Evolutionary conservation across 2,329 filamentous ascomycete species (phyloP), one percentile per base, ranked within the genome.

Genomic region (Madurella mycetomatis): DNA sequence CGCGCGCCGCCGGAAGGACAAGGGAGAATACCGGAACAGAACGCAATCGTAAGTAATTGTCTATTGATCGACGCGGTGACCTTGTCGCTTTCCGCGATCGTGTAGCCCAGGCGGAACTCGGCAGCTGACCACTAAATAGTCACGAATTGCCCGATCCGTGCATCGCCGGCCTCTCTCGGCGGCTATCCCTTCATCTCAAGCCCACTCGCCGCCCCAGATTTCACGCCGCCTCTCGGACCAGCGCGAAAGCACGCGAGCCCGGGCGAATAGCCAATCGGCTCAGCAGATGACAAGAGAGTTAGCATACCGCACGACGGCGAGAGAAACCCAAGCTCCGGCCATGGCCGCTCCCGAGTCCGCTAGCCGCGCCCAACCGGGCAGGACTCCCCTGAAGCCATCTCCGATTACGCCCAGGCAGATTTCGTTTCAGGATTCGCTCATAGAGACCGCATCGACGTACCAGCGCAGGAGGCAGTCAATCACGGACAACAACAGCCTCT

Each of bases 151-250:
- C 39, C 75, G 77, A 59, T 67, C 69, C 19, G 70, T 73, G 7
- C 75, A 78, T 59, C 76, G 79, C 41, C 76, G 81, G 9, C 81
- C 80, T 5, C 70, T 81, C 8, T 84, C 81, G 11, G 73, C 77
- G 7, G 75, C 73, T 19, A 67, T 81, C 16, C 72, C 77, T 15
- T 69, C 73, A 16, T 72, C 77, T 57, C 73, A 77, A 45, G 71
- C 74, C 16, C 68, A 71, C 7, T 82, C 80, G 1, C 80, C 81
- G 44, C 76, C 80, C 15, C 73, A 72, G 45, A 60, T 80, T 25
- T 68, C 70, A 52, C 77, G 81, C 39, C 79, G 81, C 19, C 70
- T 83, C 40, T 84, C 81, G 2, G 81, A 84, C 51, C 79, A 81
- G 61, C 76, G 79, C 58, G 79, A 82, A 40, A 73, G 70, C 12